Base-by-base conservation (phyloP, 768 basidiomycete genomes). In the Auriscalpium orientale region DNA sequence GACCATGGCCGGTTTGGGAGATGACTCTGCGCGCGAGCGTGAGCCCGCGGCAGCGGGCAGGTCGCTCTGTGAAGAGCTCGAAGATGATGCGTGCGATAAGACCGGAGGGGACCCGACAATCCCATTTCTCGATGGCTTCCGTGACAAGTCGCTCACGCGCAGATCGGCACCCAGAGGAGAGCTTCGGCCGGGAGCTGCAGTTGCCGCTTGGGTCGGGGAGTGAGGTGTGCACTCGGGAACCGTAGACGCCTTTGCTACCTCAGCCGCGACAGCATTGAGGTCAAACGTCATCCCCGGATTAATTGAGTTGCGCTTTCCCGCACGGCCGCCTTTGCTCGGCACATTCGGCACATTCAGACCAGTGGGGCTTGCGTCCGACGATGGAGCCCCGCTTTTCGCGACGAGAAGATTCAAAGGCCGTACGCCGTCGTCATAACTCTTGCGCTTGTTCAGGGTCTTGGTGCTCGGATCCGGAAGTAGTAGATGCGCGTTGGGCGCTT, bases 281-380 rank as follows among this genome's bases (percentile, higher is more conserved):
- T 67, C 72, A 57, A 80, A 69, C 8, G 72, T 64, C 46, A 77
- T 65, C 4, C 66, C 74, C 1, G 83, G 83, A 55, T 81, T 83
- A 58, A 83, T 82, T 4, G 82, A 83, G 20, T 76, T 70, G 12
- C 82, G 71, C 46, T 74, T 77, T 22, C 77, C 79, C 0, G 72
- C 69, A 37, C 77, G 73, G 6, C 68, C 68, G 0, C 70, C 71
- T 28, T 28, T 28, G 28, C 28, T 28, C 8, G 58, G 58, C 16
- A 58, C 54, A 57, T 67, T 49, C 45, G 75, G 61, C 50, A 72
- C 63, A 50, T 62, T 56, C 47, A 71, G 64, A 20, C 59, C 64
- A 40, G 37, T 18, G 9, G 45, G 38, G 57, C 55, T 38, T 28
- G 38, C 56, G 43, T 33, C 56, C 16, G 53, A 43, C 45, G 58